Percentiles rank a stretch among this genome's conserved stretches.
Conservation (phyloP, 257 asterid species). For the Nemophila menziesii region DNA sequence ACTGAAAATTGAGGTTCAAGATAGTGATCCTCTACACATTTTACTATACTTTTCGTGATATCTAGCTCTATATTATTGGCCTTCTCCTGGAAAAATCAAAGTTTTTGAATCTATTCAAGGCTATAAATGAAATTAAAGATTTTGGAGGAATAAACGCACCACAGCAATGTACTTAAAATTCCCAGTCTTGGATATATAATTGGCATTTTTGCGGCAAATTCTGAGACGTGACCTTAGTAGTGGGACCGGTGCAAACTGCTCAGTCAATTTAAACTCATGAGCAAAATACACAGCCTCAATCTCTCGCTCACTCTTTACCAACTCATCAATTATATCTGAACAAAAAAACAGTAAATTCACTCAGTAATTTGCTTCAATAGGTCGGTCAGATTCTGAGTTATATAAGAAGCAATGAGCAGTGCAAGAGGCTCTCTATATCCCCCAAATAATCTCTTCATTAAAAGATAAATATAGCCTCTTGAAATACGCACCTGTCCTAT, state of each 20-base stretch:
- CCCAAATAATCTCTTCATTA: background rate
- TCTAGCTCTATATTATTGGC: slow-evolving; percentile 17
- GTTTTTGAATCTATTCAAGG: background rate
- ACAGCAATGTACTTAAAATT: slow-evolving; percentile 14
- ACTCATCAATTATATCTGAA: slow-evolving; percentile 20
- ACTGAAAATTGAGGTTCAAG: slow-evolving; percentile 13
- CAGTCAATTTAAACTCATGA: slow-evolving; percentile 15
- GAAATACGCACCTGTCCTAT: slow-evolving; percentile 11
- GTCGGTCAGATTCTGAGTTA: background rate
- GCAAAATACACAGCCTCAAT: slow-evolving; percentile 21
- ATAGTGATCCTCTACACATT: slow-evolving; percentile 19
- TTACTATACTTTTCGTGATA: slow-evolving; percentile 12
- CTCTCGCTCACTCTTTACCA: slow-evolving; percentile 19
- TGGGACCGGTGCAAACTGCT: slow-evolving; percentile 14
- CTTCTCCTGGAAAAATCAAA: slow-evolving; percentile 10
- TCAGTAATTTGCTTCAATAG: background rate
- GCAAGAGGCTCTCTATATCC: too few species aligned
- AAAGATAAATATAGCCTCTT: background rate
- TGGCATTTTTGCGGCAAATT: slow-evolving; percentile 16
- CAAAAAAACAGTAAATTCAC: background rate
- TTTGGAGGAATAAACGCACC: slow-evolving; percentile 10
- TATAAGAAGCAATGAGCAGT: too few species aligned
- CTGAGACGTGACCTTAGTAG: slow-evolving; percentile 16
- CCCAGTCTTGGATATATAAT: slow-evolving; percentile 12
- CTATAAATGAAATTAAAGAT: background rate